Evolutionary conservation across 805 yeast species (phyloP).

Genomic region (Phaffomyces antillensis): DNA sequence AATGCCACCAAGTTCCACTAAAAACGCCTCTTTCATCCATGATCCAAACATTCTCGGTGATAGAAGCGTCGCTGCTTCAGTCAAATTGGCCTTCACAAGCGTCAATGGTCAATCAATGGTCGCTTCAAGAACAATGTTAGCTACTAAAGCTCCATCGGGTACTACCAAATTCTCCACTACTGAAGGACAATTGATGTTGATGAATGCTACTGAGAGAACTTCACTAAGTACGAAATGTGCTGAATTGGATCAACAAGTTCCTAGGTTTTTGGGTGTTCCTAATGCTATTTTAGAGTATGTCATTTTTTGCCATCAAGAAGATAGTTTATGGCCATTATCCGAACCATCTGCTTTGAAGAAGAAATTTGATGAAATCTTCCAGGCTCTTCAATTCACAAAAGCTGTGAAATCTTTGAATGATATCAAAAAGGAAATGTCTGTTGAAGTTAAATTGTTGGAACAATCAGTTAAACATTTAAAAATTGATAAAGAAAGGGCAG

Average conservation of each 20-base stretch:
- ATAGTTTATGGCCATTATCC: conserved; percentile 90
- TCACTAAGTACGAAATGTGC: conserved; percentile 76
- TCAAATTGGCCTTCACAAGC: conserved; percentile 76
- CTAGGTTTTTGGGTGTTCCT: conserved; percentile 80
- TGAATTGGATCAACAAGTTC: conserved; percentile 78
- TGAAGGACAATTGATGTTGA: conserved; percentile 77
- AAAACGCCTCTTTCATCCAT: conserved; percentile 93
- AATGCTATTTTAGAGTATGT: conserved; percentile 85
- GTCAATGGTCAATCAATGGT: conserved; percentile 74
- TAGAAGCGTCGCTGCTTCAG: conserved; percentile 79
- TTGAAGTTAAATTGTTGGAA: conserved; percentile 67
- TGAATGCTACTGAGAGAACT: conserved; percentile 58
- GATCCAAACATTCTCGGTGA: conserved; percentile 82
- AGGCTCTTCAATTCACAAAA: conserved; percentile 87
- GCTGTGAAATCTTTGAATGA: conserved; percentile 74
- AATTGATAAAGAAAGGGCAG: conserved; percentile 68
- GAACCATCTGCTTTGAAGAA: conserved; percentile 88
- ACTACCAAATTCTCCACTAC: conserved; percentile 78
- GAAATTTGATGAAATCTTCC: conserved; percentile 93
- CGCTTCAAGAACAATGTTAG: conserved; percentile 76
- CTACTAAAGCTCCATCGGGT: conserved; percentile 52
- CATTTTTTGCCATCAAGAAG: conserved; percentile 96
- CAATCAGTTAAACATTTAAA: conserved; percentile 74
- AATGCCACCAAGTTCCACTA: conserved; percentile 81
- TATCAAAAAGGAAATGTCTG: conserved; percentile 68